Evolutionary conservation across 2,329 filamentous ascomycete species (phyloP), one percentile per base, ranked within the genome.

Genomic region (Colletotrichum nymphaeae): DNA sequence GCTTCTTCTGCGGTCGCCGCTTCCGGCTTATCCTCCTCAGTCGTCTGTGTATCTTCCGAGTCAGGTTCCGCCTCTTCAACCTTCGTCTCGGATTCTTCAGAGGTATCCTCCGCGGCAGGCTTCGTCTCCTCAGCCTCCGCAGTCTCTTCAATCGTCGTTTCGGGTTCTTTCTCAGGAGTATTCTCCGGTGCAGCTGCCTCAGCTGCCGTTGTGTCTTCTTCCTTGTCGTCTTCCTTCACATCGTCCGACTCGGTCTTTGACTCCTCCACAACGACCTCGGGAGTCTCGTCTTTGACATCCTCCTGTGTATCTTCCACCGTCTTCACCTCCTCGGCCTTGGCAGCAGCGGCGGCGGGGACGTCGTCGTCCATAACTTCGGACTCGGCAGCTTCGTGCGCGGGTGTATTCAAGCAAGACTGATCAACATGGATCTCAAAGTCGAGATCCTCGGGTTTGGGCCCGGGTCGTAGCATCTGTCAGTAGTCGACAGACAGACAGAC

Each of bases 371-470:
- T 73, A 32, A 46, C 5, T 57, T 73, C 67, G 52, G 19, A 19
- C n/a, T 67, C 55, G 26, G 56, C 46, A 32, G 26, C 37, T 37
- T 86, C 82, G 76, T 84, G 81, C 81, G 85, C 85, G 69, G 81
- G 80, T 55, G 81, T 81, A 77, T 79, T 84, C 67, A 84, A 59
- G 76, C 84, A 87, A 67, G 84, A 87, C 56, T 79, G 78, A 77
- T 89, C 86, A 77, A 86, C 81, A 81, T 86, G 85, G 75, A 86
- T 88, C 9, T 86, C 79, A 74, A 88, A 87, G 75, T 88, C 83
- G 76, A 81, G 76, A 73, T 86, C 82, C 68, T 78, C 76, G 62
- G 74, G 76, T 74, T 75, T 78, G 22, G 68, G 56, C 49, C 62
- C 67, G 56, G 72, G 58, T 67, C 57, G 62, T 58, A 63, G 68